These are phyloP conservation scores for Ceratobasidium papillatum DNA, from an alignment of 1,284 basidiomycete genomes.

Conservation along the genomic window DNA sequence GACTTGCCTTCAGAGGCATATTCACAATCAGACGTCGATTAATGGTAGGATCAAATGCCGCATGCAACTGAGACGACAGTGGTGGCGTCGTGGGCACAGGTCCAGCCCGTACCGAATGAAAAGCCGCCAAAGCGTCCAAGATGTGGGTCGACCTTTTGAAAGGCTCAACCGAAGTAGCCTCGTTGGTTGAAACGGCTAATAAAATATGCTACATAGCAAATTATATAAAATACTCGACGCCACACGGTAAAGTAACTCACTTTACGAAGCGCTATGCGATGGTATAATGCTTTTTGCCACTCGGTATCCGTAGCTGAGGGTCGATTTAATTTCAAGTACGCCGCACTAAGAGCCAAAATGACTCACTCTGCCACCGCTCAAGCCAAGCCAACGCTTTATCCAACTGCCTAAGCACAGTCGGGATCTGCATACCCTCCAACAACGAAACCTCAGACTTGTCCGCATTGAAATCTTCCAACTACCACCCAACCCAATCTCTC, in stretches of 20 bases:
- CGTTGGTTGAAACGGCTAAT: conserved; percentile 21
- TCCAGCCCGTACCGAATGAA: conserved; percentile 43
- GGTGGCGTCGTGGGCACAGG: conserved; percentile 53
- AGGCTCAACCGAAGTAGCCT: not conserved
- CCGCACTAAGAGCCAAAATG: not conserved
- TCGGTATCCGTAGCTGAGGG: conserved; percentile 11
- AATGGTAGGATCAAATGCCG: conserved; percentile 75
- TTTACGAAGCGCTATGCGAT: conserved; percentile 54
- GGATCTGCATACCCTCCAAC: conserved; percentile 72
- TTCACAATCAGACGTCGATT: conserved; percentile 73
- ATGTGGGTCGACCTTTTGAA: conserved; percentile 3
- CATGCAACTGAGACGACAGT: conserved; percentile 60
- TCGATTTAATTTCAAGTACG: not conserved
- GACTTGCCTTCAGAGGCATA: conserved; percentile 76
- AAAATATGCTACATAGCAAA: conserved; percentile 17
- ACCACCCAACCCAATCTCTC: conserved; percentile 37
- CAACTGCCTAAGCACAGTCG: conserved; percentile 65
- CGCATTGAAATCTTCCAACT: conserved; percentile 88
- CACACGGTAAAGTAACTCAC: conserved; percentile 48
- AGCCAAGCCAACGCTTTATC: conserved; percentile 67
- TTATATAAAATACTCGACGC: not conserved
- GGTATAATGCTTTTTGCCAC: conserved; percentile 26
- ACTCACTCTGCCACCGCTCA: conserved; percentile 47
- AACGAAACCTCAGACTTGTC: conserved; percentile 86
- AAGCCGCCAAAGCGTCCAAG: conserved; percentile 23